phyloP scores from a whole-genome alignment of 2,329 filamentous ascomycete species.

The Nigrograna mackinnonii region DNA sequence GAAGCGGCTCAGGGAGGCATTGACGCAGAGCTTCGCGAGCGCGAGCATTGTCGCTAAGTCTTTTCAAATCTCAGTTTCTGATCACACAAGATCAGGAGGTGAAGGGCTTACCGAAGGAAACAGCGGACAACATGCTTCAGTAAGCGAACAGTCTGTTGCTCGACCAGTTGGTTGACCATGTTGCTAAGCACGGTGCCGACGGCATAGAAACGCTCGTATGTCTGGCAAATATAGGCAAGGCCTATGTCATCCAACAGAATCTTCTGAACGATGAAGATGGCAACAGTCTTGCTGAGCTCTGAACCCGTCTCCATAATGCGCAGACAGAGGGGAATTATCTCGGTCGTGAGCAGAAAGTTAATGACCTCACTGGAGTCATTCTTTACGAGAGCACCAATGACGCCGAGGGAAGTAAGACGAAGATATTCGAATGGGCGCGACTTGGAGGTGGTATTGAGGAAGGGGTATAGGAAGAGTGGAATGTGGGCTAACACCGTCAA shows the following conservation, averaged over 20 bases:
- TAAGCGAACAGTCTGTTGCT: conserved; percentile 93
- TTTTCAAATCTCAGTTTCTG: conserved; percentile 44
- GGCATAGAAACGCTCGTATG: conserved; percentile 97
- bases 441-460: conserved; percentile 98
- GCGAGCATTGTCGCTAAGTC: conserved; percentile 92
- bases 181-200: conserved; percentile 97
- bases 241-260: conserved; percentile 96
- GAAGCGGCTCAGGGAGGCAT: conserved; percentile 96
- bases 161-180: conserved; percentile 97
- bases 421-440: conserved; percentile 97
- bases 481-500: conserved; percentile 73
- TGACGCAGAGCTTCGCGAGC: conserved; percentile 93
- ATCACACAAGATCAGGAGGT: not conserved
- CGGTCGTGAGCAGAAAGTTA: conserved; percentile 96
- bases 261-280: conserved; percentile 99
- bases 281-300: conserved; percentile 97
- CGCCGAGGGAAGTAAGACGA: conserved; percentile 90
- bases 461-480: conserved; percentile 95
- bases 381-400: conserved; percentile 96
- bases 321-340: conserved; percentile 96
- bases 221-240: conserved; percentile 97
- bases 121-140: conserved; percentile 98
- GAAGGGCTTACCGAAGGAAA: conserved; percentile 78
- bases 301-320: conserved; percentile 99
- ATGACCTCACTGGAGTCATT: conserved; percentile 99